Evolutionary conservation across 768 basidiomycete species (phyloP), one percentile per base, ranked within the genome.

Genomic region (Suillus spraguei): DNA sequence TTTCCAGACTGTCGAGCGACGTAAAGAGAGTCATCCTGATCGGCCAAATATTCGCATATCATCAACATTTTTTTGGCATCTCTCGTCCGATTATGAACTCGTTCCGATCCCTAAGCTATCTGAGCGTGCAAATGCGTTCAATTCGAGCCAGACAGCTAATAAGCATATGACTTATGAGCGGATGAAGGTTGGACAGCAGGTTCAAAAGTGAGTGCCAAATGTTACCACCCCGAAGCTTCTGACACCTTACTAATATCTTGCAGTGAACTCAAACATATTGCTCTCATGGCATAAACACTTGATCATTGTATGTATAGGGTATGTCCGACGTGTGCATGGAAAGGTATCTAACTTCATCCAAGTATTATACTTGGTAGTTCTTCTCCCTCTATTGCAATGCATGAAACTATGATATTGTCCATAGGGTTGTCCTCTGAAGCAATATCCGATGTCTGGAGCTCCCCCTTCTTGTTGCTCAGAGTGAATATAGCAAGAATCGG

Each of bases 21-120:
- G 91, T 47, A 88, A 82, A 67, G 66, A 67, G 13, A 79, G 84
- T 64, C 80, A 78, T 64, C 88, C 94, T 2, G 82, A 86, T 60
- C 87, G 96, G n/a, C 96, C 96, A 14, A 79, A 91, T 41, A 93
- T 96, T 67, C 89, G 96, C n/a, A 95, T 99, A 66, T 96, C 95
- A 3, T 96, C 94, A 2, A 98, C 95, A 0, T 95, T 96, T 76
- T 97, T 97, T 81, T 97, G 92, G 91, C 94, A 95, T 71, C 82
- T 97, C 14, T 92, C 88, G 0, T 94, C 95, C 2, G 92, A 95
- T 73, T 87, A 85, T 63, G 87, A 92, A 59, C 82, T 95, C n/a
- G 78, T 75, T 9, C 87, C 92, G 2, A 83, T 94, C 3, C 82
- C 85, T 9, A 66, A 73, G 0, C 78, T 96, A 24, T 68, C 74